Base-by-base conservation (phyloP, 148 eudicot species). In the Camellia lanceoleosa region DNA sequence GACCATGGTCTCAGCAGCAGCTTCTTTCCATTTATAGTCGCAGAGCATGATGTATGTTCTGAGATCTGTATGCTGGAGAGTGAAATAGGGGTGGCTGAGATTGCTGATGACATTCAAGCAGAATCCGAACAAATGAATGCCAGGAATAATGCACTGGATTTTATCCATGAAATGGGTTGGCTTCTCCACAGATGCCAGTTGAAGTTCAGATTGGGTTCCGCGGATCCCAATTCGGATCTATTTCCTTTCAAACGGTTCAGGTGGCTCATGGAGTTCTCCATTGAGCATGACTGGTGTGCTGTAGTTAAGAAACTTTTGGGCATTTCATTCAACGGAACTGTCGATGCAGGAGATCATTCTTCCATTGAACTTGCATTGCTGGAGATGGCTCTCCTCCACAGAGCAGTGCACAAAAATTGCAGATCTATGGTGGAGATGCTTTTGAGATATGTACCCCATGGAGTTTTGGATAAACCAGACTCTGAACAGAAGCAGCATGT, bases 91-190 rank as follows among this genome's bases (percentile, higher is more conserved):
- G 71, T 75, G 69, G 80, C 59, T 38, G 83, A 82, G 68, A 73
- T 43, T 70, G 81, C 84, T 79, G 84, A 89, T 82, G 86, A 87
- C 63, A 58, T 63, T 69, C 55, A 56, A 49, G 80, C 64, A 52
- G 86, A 86, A 73, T 70, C 60, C 59, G 81, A 63, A 61, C 73
- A 77, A 71, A 16, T 59, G n/a, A 85, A 85, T 23, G 86, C 77
- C 54, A 87, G 91, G 55, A 71, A 71, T 56, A 81, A 81, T 69
- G 99, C 98, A 61, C 73, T 92, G 80, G 89, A 96, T 55, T 96
- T 96, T 76, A 71, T 96, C 68, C 90, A 96, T 79, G 99, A 96
- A 88, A 88, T 96, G 87, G 99, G 99, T 47, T 96, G 99, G 99
- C 93, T 96, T 84, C 95, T 96, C 77, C 97, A 93, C 72, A 87